These are phyloP conservation scores for Wickerhamomyces chambardii DNA, from an alignment of 805 yeast genomes.

Conservation along the genomic window DNA sequence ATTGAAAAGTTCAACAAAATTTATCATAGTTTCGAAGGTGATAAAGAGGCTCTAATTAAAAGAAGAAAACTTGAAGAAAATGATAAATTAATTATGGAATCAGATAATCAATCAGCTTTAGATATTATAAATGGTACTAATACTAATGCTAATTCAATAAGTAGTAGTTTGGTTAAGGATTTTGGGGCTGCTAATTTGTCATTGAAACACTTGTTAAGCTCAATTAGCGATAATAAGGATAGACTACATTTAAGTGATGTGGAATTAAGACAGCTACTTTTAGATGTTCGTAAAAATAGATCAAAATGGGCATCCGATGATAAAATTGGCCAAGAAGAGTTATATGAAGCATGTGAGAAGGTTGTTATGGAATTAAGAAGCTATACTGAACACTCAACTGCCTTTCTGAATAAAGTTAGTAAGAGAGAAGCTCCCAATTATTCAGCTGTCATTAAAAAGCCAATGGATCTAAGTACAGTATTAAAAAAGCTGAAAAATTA, in stretches of 20 bases:
- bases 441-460: slow-evolving; percentile 78
- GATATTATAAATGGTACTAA: slow-evolving; percentile 20
- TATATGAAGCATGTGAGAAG: slow-evolving; percentile 95
- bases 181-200: slow-evolving; percentile 72
- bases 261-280: slow-evolving; percentile 75
- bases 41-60: slow-evolving; percentile 63
- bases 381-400: slow-evolving; percentile 93
- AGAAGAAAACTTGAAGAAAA: slow-evolving; percentile 73
- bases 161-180: slow-evolving; percentile 26
- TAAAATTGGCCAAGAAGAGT: slow-evolving; percentile 92
- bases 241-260: slow-evolving; percentile 64
- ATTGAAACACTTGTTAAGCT: slow-evolving; percentile 68
- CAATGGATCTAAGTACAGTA: slow-evolving; percentile 96
- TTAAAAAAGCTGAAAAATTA: slow-evolving; percentile 78
- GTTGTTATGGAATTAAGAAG: slow-evolving; percentile 86
- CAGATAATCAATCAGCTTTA: slow-evolving; percentile 13
- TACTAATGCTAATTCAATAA: slow-evolving; percentile 13
- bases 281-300: slow-evolving; percentile 90
- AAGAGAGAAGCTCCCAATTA: slow-evolving; percentile 98
- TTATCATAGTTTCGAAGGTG: slow-evolving; percentile 72
- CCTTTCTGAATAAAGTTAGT: slow-evolving; percentile 91
- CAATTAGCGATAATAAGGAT: slow-evolving; percentile 77
- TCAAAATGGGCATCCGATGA: slow-evolving; percentile 98
- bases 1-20: slow-evolving; percentile 63
- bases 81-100: slow-evolving; percentile 48